These are phyloP conservation scores for Bryum argenteum DNA, from an alignment of 225 moss, liverwort and hornwort genomes.

Conservation along the genomic window DNA sequence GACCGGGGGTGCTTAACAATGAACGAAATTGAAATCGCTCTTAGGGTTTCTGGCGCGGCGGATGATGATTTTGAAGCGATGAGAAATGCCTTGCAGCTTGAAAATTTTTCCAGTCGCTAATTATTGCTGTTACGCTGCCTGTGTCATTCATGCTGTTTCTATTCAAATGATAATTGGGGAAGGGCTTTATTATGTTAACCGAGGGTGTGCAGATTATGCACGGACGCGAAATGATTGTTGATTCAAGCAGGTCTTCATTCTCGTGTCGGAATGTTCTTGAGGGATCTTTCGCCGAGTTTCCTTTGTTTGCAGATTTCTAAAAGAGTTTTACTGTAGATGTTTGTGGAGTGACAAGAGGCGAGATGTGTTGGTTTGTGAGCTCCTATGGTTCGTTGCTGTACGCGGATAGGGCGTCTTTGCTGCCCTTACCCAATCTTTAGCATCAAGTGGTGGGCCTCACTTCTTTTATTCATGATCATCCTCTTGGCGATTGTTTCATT, in stretches of 20 bases:
- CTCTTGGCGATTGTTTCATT: conserved; percentile 18
- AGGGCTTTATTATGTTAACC: no score
- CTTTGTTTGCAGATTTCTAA: not conserved
- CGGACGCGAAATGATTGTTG: no score
- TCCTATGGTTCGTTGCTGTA: not conserved
- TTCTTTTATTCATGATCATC: conserved; percentile 16
- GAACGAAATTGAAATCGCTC: not conserved
- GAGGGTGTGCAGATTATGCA: no score
- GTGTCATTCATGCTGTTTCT: not conserved
- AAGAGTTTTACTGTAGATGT: not conserved
- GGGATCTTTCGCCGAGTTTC: not conserved
- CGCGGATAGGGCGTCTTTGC: not conserved
- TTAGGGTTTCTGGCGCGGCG: not conserved
- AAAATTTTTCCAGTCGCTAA: not conserved
- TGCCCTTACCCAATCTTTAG: conserved; percentile 24
- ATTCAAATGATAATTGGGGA: no score
- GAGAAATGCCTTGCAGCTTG: no score
- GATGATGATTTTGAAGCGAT: not conserved
- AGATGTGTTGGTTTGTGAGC: not conserved
- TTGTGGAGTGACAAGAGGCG: not conserved
- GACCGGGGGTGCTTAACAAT: no score
- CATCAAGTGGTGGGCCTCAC: conserved; percentile 19
- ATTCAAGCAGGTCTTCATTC: not conserved
- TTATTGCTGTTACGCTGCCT: not conserved
- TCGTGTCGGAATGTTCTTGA: not conserved